Base-by-base conservation (phyloP, 495 filamentous ascomycete genomes). In the Penicillium subrubescens region DNA sequence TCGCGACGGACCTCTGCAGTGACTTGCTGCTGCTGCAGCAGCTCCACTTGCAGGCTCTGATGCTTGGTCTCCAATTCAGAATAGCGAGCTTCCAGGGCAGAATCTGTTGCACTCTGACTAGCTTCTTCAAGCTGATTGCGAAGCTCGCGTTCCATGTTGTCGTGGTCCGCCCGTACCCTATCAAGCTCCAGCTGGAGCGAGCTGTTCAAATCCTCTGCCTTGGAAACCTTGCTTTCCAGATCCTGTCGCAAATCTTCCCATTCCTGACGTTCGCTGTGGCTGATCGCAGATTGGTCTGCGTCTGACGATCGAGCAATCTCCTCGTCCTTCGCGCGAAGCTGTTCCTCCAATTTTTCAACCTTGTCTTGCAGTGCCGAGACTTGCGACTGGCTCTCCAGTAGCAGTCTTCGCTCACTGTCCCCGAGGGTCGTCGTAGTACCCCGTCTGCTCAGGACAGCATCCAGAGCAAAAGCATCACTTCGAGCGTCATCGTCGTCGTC, bases 1-100 rank as follows among this genome's bases (percentile, higher is more conserved):
- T 97, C 92, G 39, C 84, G 87, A 23, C 92, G 87, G 37, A 97
- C 95, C 71, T 96, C 91, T 60, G 94, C 90, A 0, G 94, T 97
- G n/a, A 96, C 84, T 54, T 90, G 84, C 60, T 90, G 89, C 69
- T 96, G 92, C 61, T 92, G 85, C 59, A 81, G 80, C 35, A 96
- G 74, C 25, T 93, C 86, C 56, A 63, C 71, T 68, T 94, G 89
- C 35, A 97, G 80, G 44, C 86, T 87, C 62, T 89, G 79, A 67
- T 97, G 89, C 67, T 92, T 88, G 51, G 79, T 82, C 67, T 90
- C 85, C 39, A 95, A 76, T n/a, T 88, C 83, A 14, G 86, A 79
- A 70, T 89, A 87, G 27, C 83, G 81, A 39, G 72, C 73, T 60
- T 83, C 78, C 75, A 85, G 77, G 61, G 84, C 84, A 19, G 69